phyloP scores from a whole-genome alignment of 1,284 basidiomycete genomes.

The Trichosporon sp. region DNA sequence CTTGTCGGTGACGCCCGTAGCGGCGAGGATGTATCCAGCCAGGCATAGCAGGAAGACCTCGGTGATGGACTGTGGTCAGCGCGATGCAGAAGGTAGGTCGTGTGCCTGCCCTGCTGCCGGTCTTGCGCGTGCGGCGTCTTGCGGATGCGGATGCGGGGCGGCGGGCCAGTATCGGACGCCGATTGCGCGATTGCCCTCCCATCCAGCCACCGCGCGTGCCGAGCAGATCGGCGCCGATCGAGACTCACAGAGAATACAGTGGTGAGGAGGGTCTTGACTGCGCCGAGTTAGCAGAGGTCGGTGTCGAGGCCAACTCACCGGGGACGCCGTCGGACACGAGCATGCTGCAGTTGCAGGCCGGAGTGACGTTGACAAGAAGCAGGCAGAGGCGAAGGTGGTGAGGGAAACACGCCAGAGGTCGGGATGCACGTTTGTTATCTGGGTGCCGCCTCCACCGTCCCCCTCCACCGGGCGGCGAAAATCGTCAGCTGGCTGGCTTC shows the following conservation, averaged over 20 bases:
- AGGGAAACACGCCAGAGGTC: background rate
- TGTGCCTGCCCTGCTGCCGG: background rate
- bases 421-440: background rate
- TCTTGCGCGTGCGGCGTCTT: too few relatives aligned
- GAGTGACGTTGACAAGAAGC: background rate
- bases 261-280: slow-evolving; percentile 28
- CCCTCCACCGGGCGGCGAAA: slow-evolving; percentile 3
- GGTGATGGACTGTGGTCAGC: slow-evolving; percentile 66
- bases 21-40: slow-evolving; percentile 77
- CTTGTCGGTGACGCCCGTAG: slow-evolving; percentile 77
- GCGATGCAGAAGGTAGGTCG: background rate
- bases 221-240: background rate
- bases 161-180: too few relatives aligned
- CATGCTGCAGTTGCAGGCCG: slow-evolving; percentile 10
- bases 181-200: too few relatives aligned
- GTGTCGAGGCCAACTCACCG: background rate
- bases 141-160: too few relatives aligned
- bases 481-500: background rate
- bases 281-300: background rate
- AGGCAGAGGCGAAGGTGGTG: background rate
- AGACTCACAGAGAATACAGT: slow-evolving; percentile 58
- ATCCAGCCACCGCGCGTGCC: too few relatives aligned
- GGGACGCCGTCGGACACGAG: slow-evolving; percentile 10
- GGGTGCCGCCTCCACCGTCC: background rate
- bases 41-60: slow-evolving; percentile 83